Percentiles rank a stretch among this genome's conserved stretches.
Conservation (phyloP, 805 yeast species). For the Pichia thaimueangensis region DNA sequence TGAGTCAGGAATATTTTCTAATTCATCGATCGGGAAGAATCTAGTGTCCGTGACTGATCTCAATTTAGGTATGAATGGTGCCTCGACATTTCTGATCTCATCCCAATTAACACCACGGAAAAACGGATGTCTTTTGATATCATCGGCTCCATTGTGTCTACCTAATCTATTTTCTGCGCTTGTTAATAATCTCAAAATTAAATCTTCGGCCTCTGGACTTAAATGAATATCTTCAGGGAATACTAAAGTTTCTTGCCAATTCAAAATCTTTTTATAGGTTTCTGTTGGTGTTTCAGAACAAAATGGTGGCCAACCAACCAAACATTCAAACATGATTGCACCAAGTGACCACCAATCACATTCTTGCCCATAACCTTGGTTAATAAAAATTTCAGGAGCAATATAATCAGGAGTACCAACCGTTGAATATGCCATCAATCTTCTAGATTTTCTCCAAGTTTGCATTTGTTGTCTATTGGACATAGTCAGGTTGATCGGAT, state of each 20-base stretch:
- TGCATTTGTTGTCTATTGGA: slow-evolving; percentile 92
- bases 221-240: slow-evolving; percentile 91
- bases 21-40: slow-evolving; percentile 96
- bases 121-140: slow-evolving; percentile 84
- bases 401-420: slow-evolving; percentile 96
- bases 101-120: slow-evolving; percentile 97
- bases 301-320: slow-evolving; percentile 96
- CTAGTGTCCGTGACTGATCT: slow-evolving; percentile 92
- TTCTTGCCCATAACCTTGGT: slow-evolving; percentile 93
- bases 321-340: slow-evolving; percentile 93
- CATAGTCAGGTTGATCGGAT: slow-evolving; percentile 92
- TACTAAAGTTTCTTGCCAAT: slow-evolving; percentile 82
- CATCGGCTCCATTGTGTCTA: slow-evolving; percentile 85
- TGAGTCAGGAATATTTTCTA: slow-evolving; percentile 89
- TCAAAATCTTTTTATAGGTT: slow-evolving; percentile 83
- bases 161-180: slow-evolving; percentile 78
- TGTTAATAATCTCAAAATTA: slow-evolving; percentile 70
- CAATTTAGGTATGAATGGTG: slow-evolving; percentile 90
- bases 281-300: slow-evolving; percentile 94
- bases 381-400: slow-evolving; percentile 89
- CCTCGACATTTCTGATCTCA: slow-evolving; percentile 77
- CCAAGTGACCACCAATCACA: slow-evolving; percentile 99
- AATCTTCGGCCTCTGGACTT: slow-evolving; percentile 82
- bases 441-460: slow-evolving; percentile 89
- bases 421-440: slow-evolving; percentile 92